Base-by-base conservation (phyloP, 768 basidiomycete genomes). In the Termitomyces sp. region DNA sequence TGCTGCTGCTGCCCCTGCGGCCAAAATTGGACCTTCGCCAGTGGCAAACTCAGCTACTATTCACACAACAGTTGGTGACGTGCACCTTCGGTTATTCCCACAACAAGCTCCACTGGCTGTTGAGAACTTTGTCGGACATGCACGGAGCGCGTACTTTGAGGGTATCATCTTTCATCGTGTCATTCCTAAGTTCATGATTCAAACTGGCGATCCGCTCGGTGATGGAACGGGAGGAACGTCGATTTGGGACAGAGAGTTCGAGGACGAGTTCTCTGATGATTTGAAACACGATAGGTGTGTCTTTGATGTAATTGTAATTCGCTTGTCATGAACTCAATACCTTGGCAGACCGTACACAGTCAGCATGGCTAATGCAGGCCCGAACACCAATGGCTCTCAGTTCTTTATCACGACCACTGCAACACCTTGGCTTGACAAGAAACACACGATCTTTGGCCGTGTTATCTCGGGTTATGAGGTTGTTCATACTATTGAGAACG, bases 181-280 rank as follows among this genome's bases (percentile, higher is more conserved):
- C 63, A 99, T 99, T 69, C 84, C 93, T 61, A 98, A 99, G 75
- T 99, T 99, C 69, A 96, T 96, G 95, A 90, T 97, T 57, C 95
- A 97, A 78, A 96, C 94, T 4, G 94, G 94, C 34, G 94, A 96
- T 67, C 95, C 95, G 3, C 75, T 95, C n/a, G 94, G 92, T 22
- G 93, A 97, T 73, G 95, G 94, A 6, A 95, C 94, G 0, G 94
- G 94, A 16, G 95, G 95, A 15, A 85, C 80, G 52, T 93, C 90
- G 13, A 92, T 96, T 59, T 97, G 95, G 93, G 93, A 87, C 2
- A 72, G 76, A 56, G 91, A 94, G 45, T 95, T 96, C 65, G 94
- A 94, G 68, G 93, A 98, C 68, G 96, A 98, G 73, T 94, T 98
- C 67, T 81, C 87, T 20, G 88, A 95, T 63, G 88, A 91, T 47